These are phyloP conservation scores for Brassica cretica DNA, from an alignment of 345 rosid genomes.

Conservation along the genomic window DNA sequence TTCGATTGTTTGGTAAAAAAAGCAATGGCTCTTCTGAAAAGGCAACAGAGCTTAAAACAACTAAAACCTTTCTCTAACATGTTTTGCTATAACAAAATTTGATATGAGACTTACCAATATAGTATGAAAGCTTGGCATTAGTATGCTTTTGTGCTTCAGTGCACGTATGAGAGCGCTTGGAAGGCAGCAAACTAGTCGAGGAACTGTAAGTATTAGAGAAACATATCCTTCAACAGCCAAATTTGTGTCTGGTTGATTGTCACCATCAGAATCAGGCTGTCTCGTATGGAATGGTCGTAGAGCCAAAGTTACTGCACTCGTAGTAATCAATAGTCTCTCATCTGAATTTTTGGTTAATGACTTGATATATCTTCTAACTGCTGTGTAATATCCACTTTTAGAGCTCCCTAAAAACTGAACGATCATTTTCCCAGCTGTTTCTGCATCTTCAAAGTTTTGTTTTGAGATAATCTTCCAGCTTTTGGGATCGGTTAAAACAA, in stretches of 20 bases:
- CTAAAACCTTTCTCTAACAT: too few species aligned
- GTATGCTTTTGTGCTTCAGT: slow-evolving; percentile 75
- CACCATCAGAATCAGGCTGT: slow-evolving; percentile 37
- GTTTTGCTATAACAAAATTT: slow-evolving; percentile 2
- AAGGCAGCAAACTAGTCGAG: slow-evolving; percentile 65
- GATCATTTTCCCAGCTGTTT: slow-evolving; percentile 56
- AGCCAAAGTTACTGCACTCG: slow-evolving; percentile 77
- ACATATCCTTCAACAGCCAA: slow-evolving; percentile 59
- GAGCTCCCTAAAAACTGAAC: slow-evolving; percentile 65
- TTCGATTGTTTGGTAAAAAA: slow-evolving; percentile 43
- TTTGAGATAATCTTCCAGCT: slow-evolving; percentile 60
- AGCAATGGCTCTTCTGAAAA: slow-evolving; percentile 1
- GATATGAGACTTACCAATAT: slow-evolving; percentile 66
- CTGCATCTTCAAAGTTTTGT: slow-evolving; percentile 48
- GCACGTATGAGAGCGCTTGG: slow-evolving; percentile 80
- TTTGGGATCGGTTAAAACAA: slow-evolving; percentile 71
- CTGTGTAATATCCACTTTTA: slow-evolving; percentile 65
- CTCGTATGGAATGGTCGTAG: slow-evolving; percentile 72
- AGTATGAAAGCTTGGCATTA: slow-evolving; percentile 62
- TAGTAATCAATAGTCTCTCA: slow-evolving; percentile 72
- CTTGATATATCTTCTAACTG: slow-evolving; percentile 62
- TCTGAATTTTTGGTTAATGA: slow-evolving; percentile 52
- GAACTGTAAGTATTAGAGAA: slow-evolving; percentile 67
- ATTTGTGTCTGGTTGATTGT: slow-evolving; percentile 31
- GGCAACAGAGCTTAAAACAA: slow-evolving; percentile 5